Evolutionary conservation across 2,329 filamentous ascomycete species (phyloP).

Genomic region (Albifimbria verrucaria): DNA sequence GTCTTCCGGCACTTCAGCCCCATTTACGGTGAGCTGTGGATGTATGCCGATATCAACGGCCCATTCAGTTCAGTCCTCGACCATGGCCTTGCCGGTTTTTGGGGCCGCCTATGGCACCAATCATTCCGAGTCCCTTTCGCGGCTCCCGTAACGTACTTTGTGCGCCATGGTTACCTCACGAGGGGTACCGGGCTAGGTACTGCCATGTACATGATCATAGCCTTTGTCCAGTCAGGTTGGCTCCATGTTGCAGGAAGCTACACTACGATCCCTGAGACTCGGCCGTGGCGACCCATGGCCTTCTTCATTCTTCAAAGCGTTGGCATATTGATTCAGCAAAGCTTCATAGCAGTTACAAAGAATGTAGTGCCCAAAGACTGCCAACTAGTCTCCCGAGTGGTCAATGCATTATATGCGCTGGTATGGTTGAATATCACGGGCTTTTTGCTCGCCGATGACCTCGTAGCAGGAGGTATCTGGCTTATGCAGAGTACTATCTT

Average conservation of each 20-base stretch:
- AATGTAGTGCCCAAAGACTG: slow-evolving; percentile 17
- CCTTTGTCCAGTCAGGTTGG: slow-evolving; percentile 62
- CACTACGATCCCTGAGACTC: slow-evolving; percentile 54
- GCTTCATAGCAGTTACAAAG: slow-evolving; percentile 30
- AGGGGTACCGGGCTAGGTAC: slow-evolving; percentile 22
- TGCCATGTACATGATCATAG: slow-evolving; percentile 27
- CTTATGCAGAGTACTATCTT: slow-evolving; percentile 78
- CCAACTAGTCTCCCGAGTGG: slow-evolving; percentile 26
- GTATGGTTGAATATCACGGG: slow-evolving; percentile 68
- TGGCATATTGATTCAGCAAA: slow-evolving; percentile 61
- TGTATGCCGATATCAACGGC: slow-evolving; percentile 55
- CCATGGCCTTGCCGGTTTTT: slow-evolving; percentile 73
- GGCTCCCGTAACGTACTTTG: slow-evolving; percentile 52
- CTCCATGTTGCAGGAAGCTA: slow-evolving; percentile 71
- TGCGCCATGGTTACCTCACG: slow-evolving; percentile 34
- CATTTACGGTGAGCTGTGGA: slow-evolving; percentile 47
- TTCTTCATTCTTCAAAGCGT: slow-evolving; percentile 73
- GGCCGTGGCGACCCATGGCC: slow-evolving; percentile 49
- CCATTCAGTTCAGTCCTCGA: slow-evolving; percentile 54
- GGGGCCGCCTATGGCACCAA: slow-evolving; percentile 90
- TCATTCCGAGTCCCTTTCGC: slow-evolving; percentile 74
- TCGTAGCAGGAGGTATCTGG: slow-evolving; percentile 72
- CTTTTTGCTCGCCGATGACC: slow-evolving; percentile 69
- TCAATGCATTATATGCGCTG: slow-evolving; percentile 61
- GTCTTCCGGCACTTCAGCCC: slow-evolving; percentile 50